A percentile compares a stretch with the other conserved stretches of the same genome.
Conservation (phyloP, 148 eudicot species). For the Tetragonia tetragonoides region DNA sequence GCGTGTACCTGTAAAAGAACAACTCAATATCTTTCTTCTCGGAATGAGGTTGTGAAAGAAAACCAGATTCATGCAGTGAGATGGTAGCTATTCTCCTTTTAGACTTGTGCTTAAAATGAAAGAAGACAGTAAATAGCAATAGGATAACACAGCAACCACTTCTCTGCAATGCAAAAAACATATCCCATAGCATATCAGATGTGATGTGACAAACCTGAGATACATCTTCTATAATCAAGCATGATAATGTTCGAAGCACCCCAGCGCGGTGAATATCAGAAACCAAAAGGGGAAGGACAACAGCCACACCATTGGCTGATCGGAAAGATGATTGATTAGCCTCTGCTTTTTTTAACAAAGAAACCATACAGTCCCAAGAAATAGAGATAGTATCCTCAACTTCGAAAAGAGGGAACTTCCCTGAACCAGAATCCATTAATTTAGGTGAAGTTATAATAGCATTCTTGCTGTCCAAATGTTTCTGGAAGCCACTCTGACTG, state of each 20-base stretch:
- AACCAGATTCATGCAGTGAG: background rate
- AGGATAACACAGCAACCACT: background rate
- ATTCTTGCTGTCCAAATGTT: conserved; percentile 74
- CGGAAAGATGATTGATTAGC: conserved; percentile 91
- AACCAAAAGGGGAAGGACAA: conserved; percentile 80
- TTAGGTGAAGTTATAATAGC: conserved; percentile 92
- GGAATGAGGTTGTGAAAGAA: background rate
- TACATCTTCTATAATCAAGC: conserved; percentile 83
- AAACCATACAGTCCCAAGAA: conserved; percentile 97
- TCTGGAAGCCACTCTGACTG: conserved; percentile 71
- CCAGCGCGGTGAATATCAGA: conserved; percentile 88
- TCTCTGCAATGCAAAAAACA: background rate
- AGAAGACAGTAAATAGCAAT: background rate
- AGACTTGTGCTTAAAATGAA: background rate
- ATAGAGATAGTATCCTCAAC: conserved; percentile 61
- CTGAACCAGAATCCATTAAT: conserved; percentile 85
- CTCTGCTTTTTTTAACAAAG: conserved; percentile 89
- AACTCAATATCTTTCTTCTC: background rate
- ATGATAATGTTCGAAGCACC: conserved; percentile 84
- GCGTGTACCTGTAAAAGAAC: conserved; percentile 63
- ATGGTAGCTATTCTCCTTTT: background rate
- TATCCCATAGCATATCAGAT: background rate
- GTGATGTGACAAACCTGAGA: conserved; percentile 55
- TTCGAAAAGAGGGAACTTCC: conserved; percentile 82
- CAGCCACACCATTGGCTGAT: conserved; percentile 74